A percentile compares a stretch with the other conserved stretches of the same genome.
Evolutionary conservation across 2,329 filamentous ascomycete genomes (phyloP).

Genomic region (Cladophialophora exuberans): DNA sequence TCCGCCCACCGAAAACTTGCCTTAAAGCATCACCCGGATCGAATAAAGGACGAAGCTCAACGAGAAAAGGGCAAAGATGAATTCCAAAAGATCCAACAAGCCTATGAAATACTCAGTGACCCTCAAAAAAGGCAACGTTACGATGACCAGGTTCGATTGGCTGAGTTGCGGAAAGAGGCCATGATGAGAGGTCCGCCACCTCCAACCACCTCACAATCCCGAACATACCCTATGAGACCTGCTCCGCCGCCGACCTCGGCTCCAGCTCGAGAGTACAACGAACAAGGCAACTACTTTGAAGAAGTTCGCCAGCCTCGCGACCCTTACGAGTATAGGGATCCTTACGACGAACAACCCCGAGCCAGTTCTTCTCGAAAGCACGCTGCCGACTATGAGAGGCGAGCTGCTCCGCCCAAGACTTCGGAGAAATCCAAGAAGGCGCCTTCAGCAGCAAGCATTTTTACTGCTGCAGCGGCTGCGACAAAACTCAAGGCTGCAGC

Average conservation of each 20-base stretch:
- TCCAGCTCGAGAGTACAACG: slow-evolving; percentile 43
- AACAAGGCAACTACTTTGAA: slow-evolving; percentile 43
- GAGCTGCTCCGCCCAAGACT: slow-evolving; percentile 36
- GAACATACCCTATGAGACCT: slow-evolving; percentile 30
- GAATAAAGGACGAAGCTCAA: slow-evolving; percentile 75
- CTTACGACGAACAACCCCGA: slow-evolving; percentile 42
- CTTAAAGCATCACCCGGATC: slow-evolving; percentile 88
- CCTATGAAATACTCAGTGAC: slow-evolving; percentile 87
- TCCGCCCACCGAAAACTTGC: slow-evolving; percentile 82
- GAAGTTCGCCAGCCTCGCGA: slow-evolving; percentile 48
- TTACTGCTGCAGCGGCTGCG: slow-evolving; percentile 14
- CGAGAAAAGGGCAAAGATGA: slow-evolving; percentile 81
- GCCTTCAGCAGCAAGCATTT: slow-evolving; percentile 29
- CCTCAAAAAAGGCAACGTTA: slow-evolving; percentile 73
- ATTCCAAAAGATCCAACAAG: slow-evolving; percentile 90
- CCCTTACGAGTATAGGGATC: slow-evolving; percentile 41
- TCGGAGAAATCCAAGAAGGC: slow-evolving; percentile 43
- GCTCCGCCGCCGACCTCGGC: slow-evolving; percentile 20
- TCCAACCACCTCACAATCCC: slow-evolving; percentile 10
- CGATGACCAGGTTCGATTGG: slow-evolving; percentile 73
- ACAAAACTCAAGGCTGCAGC: slow-evolving; percentile 29
- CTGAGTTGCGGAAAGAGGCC: slow-evolving; percentile 63
- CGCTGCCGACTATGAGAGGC: slow-evolving; percentile 41
- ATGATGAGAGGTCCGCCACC: slow-evolving; percentile 48
- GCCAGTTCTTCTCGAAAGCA: slow-evolving; percentile 45